These are phyloP conservation scores for Skeletonema costatum DNA, from an alignment of 108 stramenopile genomes.

Conservation along the genomic window DNA sequence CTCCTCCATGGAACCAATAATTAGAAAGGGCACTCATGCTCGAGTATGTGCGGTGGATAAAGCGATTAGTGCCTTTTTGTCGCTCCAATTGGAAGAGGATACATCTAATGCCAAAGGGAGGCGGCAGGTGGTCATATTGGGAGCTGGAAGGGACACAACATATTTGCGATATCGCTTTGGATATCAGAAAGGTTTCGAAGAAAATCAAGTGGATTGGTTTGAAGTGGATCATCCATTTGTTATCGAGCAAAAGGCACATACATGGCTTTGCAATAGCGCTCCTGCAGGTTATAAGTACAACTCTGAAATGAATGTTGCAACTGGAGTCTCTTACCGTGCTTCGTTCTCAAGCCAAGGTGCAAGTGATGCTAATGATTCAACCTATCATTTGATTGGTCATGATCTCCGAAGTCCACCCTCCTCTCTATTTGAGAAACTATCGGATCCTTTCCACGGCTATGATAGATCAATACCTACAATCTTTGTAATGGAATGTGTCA, in stretches of 20 bases:
- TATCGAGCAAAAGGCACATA: slow-evolving; percentile 61
- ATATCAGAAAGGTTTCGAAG: slow-evolving; percentile 1
- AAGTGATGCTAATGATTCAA: slow-evolving; percentile 2
- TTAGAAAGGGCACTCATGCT: slow-evolving; percentile 86
- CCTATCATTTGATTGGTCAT: slow-evolving; percentile 57
- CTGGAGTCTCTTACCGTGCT: slow-evolving; percentile 20
- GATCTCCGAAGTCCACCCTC: slow-evolving; percentile 61
- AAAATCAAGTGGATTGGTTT: slow-evolving; percentile 62
- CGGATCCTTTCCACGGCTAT: slow-evolving; percentile 40
- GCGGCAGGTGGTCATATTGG: slow-evolving; percentile 78
- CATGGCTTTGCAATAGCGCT: slow-evolving; percentile 27
- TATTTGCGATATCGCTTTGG: slow-evolving; percentile 68
- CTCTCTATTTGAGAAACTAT: slow-evolving; percentile 53
- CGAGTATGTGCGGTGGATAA: slow-evolving; percentile 82
- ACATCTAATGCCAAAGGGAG: neutral
- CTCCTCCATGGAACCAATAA: slow-evolving; percentile 59
- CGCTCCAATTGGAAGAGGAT: slow-evolving; percentile 14
- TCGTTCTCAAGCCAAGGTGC: neutral
- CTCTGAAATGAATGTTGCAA: slow-evolving; percentile 3
- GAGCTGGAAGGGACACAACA: slow-evolving; percentile 84
- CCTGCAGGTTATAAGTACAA: slow-evolving; percentile 26
- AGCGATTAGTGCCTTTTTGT: slow-evolving; percentile 67
- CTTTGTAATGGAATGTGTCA: slow-evolving; percentile 78
- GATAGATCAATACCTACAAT: slow-evolving; percentile 56
- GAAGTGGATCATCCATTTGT: slow-evolving; percentile 86